Evolutionary conservation across 1,139 yeast species (phyloP).

Genomic region (Yamadazyma conglobata): DNA sequence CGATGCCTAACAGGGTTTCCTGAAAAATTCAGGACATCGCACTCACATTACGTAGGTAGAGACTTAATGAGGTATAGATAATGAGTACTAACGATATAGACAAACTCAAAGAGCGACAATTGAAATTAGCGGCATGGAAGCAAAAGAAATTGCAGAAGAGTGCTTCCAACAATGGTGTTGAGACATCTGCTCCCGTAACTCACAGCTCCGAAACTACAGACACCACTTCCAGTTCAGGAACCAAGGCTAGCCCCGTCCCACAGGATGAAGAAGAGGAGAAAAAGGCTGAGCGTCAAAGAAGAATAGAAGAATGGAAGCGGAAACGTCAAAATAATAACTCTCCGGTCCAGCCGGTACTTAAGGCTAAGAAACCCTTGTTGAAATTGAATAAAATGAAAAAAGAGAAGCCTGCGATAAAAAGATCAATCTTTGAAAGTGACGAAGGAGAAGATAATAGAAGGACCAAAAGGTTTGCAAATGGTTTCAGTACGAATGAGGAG

Average conservation of each 20-base stretch:
- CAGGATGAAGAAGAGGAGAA: conserved; percentile 14
- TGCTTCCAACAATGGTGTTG: conserved; percentile 5
- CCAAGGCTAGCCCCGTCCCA: not conserved
- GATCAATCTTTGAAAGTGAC: conserved; percentile 15
- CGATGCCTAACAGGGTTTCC: conserved; percentile 4
- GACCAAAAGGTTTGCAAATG: no score
- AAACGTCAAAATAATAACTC: conserved; percentile 15
- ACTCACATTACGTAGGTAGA: conserved; percentile 3
- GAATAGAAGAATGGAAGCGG: conserved; percentile 43
- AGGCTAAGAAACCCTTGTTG: conserved; percentile 8
- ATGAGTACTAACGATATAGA: conserved; percentile 23
- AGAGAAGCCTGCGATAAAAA: conserved; percentile 2
- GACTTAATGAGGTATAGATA: not conserved
- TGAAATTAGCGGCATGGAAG: conserved; percentile 41
- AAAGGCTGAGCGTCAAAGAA: conserved; percentile 22
- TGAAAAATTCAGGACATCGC: no score
- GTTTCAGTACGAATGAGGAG: no score
- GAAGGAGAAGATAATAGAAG: conserved; percentile 23
- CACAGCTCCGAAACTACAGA: no score
- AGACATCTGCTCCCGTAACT: no score
- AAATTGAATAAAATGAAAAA: conserved; percentile 7
- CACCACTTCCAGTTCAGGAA: no score
- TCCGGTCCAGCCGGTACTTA: not conserved
- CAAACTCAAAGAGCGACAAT: conserved; percentile 34
- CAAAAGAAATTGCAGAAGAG: conserved; percentile 30